Percentiles rank a stretch among this genome's conserved stretches.
These are phyloP conservation scores for Wickerhamiella azyma DNA, from an alignment of 805 yeast species.

Conservation along the genomic window DNA sequence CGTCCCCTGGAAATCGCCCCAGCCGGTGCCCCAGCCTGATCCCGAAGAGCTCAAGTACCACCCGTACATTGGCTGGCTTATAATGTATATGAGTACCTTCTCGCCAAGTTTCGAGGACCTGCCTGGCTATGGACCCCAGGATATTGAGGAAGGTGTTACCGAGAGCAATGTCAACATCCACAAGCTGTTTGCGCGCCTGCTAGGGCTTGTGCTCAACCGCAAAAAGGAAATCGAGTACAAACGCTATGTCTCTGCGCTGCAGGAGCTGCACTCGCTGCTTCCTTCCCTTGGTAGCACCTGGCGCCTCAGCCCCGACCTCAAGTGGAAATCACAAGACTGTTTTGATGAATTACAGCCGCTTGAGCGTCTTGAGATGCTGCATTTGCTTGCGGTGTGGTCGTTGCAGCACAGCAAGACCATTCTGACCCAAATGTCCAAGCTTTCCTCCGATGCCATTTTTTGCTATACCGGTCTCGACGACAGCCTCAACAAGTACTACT, in stretches of 20 bases:
- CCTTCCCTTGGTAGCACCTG: slow-evolving; percentile 21
- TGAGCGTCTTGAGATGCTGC: slow-evolving; percentile 25
- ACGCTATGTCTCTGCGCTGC: slow-evolving; percentile 26
- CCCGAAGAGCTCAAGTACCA: slow-evolving; percentile 16
- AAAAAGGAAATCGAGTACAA: slow-evolving; percentile 29
- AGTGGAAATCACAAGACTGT: slow-evolving; percentile 19
- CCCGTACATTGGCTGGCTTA: slow-evolving; percentile 22
- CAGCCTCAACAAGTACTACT: slow-evolving; percentile 16
- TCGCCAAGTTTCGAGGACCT: slow-evolving; percentile 22
- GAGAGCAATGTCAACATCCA: slow-evolving; percentile 19
- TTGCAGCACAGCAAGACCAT: slow-evolving; percentile 22
- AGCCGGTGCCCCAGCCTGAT: slow-evolving; percentile 18
- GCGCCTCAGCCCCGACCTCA: slow-evolving; percentile 8
- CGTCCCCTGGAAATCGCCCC: slow-evolving; percentile 18
- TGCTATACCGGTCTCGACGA: slow-evolving; percentile 20
- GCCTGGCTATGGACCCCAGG: slow-evolving; percentile 27
- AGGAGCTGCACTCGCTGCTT: slow-evolving; percentile 25
- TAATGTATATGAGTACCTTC: slow-evolving; percentile 17
- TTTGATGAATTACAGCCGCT: slow-evolving; percentile 23
- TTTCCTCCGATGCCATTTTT: slow-evolving; percentile 13
- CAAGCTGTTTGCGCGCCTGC: slow-evolving; percentile 23
- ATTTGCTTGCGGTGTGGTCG: slow-evolving; percentile 25
- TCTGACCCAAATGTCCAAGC: slow-evolving; percentile 12
- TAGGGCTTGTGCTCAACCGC: slow-evolving; percentile 28
- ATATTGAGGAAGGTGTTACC: slow-evolving; percentile 26